Evolutionary conservation across 2,329 filamentous ascomycete species (phyloP).

Genomic region (Hypomyces perniciosus): DNA sequence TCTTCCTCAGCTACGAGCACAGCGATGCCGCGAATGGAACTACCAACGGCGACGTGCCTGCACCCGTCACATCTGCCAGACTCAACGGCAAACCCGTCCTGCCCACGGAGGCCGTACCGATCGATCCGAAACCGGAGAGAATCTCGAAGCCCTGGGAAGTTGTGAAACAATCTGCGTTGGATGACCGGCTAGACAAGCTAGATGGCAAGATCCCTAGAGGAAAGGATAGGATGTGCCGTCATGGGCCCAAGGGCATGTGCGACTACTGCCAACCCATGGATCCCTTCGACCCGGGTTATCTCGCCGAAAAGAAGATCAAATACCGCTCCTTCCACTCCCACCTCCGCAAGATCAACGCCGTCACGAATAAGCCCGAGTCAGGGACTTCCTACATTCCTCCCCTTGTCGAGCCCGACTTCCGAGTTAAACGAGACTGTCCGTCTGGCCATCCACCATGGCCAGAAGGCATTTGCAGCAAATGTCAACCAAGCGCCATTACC

Average conservation of each 20-base stretch:
- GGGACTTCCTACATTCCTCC: conserved; percentile 95
- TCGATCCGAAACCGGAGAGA: conserved; percentile 62
- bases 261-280: conserved; percentile 98
- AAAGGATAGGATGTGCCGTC: conserved; percentile 86
- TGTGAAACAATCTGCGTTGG: conserved; percentile 79
- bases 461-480: conserved; percentile 96
- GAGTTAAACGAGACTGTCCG: conserved; percentile 82
- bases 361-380: conserved; percentile 92
- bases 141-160: conserved; percentile 65
- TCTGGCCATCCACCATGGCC: conserved; percentile 92
- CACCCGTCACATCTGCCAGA: conserved; percentile 50
- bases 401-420: conserved; percentile 84
- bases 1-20: conserved; percentile 78
- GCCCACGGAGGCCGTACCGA: conserved; percentile 59
- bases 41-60: conserved; percentile 33
- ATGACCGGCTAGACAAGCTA: conserved; percentile 77
- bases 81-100: conserved; percentile 74
- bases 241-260: conserved; percentile 97
- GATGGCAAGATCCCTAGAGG: conserved; percentile 83
- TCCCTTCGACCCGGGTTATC: conserved; percentile 82
- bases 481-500: conserved; percentile 94
- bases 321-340: conserved; percentile 95
- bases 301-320: conserved; percentile 96
- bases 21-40: conserved; percentile 33
- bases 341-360: conserved; percentile 88